Conservation (phyloP, 805 yeast genomes). For the Suhomyces sp. region DNA sequence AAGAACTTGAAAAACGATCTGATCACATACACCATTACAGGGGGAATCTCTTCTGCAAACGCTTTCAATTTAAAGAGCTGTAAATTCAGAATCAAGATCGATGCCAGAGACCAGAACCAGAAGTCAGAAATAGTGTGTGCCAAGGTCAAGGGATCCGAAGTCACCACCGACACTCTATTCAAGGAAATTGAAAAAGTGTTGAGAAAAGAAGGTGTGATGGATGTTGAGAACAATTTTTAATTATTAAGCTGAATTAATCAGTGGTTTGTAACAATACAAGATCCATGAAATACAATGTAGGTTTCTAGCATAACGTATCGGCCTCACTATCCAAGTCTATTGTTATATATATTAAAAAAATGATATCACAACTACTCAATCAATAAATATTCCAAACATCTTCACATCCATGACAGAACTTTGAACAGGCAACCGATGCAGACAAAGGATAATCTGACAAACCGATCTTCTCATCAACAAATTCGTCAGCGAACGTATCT, state of each 20-base stretch:
- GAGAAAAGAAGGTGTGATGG: constrained; percentile 61
- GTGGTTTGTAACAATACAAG: background rate
- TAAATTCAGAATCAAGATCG: constrained; percentile 55
- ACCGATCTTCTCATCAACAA: constrained; percentile 93
- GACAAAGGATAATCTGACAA: constrained; percentile 92
- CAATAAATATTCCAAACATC: constrained; percentile 88
- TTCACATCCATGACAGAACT: constrained; percentile 98
- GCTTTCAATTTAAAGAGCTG: constrained; percentile 62
- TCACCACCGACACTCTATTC: constrained; percentile 57
- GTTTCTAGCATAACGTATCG: background rate
- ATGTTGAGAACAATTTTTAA: constrained; percentile 10
- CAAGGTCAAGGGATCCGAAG: constrained; percentile 62
- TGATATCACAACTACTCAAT: background rate
- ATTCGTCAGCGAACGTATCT: constrained; percentile 96
- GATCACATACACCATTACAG: constrained; percentile 48
- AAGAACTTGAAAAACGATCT: constrained; percentile 50
- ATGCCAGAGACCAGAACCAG: constrained; percentile 37
- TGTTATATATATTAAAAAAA: background rate
- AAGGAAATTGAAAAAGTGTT: constrained; percentile 64
- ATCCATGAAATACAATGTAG: background rate
- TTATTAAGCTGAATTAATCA: background rate
- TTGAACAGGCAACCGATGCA: constrained; percentile 97
- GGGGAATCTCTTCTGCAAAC: constrained; percentile 60
- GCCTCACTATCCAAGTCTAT: background rate
- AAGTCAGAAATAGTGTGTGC: constrained; percentile 57